These are phyloP conservation scores for Umbelopsis isabellina DNA, from an alignment of 192 early-diverging fungal species.

Conservation along the genomic window DNA sequence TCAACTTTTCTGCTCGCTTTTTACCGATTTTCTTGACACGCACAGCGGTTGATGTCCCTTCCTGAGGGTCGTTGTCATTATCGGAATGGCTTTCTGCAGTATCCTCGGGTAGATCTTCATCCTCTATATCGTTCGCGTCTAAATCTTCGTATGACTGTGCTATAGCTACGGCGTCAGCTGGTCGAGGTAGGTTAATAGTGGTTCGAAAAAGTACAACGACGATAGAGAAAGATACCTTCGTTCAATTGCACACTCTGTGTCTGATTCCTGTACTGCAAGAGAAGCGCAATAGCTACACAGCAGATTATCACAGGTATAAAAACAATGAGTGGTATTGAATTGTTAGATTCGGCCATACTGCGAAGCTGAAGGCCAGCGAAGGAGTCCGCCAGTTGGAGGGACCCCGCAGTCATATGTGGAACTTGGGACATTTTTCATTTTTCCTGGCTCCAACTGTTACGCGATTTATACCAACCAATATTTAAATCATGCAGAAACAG, in stretches of 20 bases:
- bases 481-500: constrained; percentile 13
- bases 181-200: neutral
- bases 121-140: neutral
- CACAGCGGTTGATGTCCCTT: constrained; percentile 26
- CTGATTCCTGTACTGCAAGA: neutral
- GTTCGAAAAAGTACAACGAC: neutral
- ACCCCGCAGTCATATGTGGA: too few species aligned
- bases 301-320: constrained; percentile 29
- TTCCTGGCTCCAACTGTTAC: too few species aligned
- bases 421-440: too few species aligned
- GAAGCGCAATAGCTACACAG: neutral
- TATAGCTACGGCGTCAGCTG: neutral
- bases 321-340: constrained; percentile 18
- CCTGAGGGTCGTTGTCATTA: constrained; percentile 15
- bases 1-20: constrained; percentile 28
- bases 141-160: constrained; percentile 11
- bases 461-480: neutral
- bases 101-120: neutral
- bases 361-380: neutral
- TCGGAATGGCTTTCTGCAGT: neutral
- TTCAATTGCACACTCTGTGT: neutral
- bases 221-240: neutral
- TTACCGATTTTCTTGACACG: constrained; percentile 26
- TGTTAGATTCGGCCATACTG: neutral
- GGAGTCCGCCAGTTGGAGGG: too few species aligned